These are phyloP conservation scores for Spinellus fusiger DNA, from an alignment of 192 early-diverging fungal species.

Conservation along the genomic window DNA sequence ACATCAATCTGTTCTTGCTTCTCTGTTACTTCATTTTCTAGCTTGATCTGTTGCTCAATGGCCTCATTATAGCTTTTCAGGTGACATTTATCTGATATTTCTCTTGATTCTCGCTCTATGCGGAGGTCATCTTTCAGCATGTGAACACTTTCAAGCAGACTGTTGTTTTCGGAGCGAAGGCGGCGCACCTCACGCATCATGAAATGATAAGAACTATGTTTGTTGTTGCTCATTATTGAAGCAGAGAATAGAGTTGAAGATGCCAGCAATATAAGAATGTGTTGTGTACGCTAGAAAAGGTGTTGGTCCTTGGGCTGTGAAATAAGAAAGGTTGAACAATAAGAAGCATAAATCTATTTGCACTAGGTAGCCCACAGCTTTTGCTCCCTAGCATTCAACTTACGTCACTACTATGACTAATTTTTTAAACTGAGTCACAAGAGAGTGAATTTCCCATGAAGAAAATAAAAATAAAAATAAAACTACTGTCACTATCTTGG, in stretches of 20 bases:
- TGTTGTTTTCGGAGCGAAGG: conserved; percentile 22
- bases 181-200: conserved; percentile 27
- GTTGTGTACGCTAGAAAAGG: background rate
- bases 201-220: conserved; percentile 10
- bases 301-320: background rate
- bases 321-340: background rate
- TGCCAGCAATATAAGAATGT: background rate
- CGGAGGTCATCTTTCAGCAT: conserved; percentile 21
- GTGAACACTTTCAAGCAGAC: conserved; percentile 11
- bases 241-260: background rate
- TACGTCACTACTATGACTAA: conserved; percentile 1
- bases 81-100: conserved; percentile 20
- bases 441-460: no score
- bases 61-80: conserved; percentile 16
- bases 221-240: background rate
- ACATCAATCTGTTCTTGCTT: conserved; percentile 16
- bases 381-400: background rate
- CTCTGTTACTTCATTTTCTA: conserved; percentile 13
- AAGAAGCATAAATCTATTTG: background rate
- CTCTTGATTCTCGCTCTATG: conserved; percentile 13
- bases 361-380: background rate
- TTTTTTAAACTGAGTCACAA: no score
- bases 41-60: background rate
- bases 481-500: no score
- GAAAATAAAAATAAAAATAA: background rate